Percentiles rank a stretch among this genome's conserved stretches.
These are phyloP conservation scores for Talaromyces sp. DNA, from an alignment of 2,329 filamentous ascomycete genomes.

Conservation along the genomic window DNA sequence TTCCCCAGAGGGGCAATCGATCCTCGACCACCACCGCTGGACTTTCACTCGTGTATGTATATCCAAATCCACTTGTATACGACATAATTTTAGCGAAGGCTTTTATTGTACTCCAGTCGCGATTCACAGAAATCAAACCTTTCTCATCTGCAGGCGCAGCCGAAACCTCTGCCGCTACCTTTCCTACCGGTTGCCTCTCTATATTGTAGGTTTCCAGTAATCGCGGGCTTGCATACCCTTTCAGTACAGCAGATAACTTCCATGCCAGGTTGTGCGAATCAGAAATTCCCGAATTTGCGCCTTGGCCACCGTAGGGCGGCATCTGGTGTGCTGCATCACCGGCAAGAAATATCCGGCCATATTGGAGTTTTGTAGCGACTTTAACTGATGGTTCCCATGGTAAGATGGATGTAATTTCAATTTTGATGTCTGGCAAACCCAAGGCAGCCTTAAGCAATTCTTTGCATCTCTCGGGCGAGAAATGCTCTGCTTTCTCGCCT, in stretches of 20 bases:
- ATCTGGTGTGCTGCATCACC: constrained; percentile 16
- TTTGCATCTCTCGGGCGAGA: constrained; percentile 1
- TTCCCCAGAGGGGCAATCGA: constrained; percentile 1
- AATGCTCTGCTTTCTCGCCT: constrained; percentile 4
- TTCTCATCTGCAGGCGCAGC: constrained; percentile 3
- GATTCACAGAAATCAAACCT: constrained; percentile 1
- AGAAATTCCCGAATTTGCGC: constrained; percentile 40
- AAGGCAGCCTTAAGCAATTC: constrained; percentile 3
- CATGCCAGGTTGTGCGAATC: constrained; percentile 53
- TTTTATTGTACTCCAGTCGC: background rate
- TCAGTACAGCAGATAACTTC: constrained; percentile 47
- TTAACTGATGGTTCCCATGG: constrained; percentile 7
- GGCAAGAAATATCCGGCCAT: constrained; percentile 14
- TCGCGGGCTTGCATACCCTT: constrained; percentile 26
- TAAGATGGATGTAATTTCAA: constrained; percentile 5
- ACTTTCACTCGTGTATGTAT: constrained; percentile 5
- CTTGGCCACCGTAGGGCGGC: constrained; percentile 15
- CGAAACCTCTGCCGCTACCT: constrained; percentile 5
- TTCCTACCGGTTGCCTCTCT: constrained; percentile 4
- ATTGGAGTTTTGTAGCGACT: constrained; percentile 7
- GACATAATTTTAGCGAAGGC: background rate
- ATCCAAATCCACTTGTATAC: constrained; percentile 2
- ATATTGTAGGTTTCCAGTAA: constrained; percentile 4
- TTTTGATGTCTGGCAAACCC: constrained; percentile 1
- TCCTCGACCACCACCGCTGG: constrained; percentile 1